Base-by-base conservation (phyloP, 306 rosid species). In the Quercus robur region DNA sequence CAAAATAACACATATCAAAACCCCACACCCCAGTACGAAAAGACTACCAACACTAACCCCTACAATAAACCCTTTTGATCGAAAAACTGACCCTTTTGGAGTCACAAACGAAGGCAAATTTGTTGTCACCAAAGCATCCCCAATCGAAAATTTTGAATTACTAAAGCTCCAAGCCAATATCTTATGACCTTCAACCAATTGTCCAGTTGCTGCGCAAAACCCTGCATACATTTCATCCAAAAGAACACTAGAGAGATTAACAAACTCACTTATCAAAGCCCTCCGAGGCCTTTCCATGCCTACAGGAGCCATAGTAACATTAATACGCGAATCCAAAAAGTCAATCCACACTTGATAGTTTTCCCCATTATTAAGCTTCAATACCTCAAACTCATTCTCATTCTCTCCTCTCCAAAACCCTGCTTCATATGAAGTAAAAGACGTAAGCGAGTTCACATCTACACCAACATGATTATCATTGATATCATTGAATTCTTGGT, bases 341-440 rank as follows among this genome's bases (percentile, higher is more conserved):
- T 90, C 92, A 80, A 90, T 87, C 92, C 92, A 88, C 14, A 85
- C 94, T 72, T 87, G 91, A 77, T 88, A 90, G 55, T 84, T 87
- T 28, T 76, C 82, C 71, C 92, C 93, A 77, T 21, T 81, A 6
- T 41, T 84, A 56, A 85, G 81, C 62, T 84, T 67, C 70, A 84
- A 17, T 49, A 64, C 64, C 71, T 88, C 80, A 56, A 90, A 88
- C 11, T 73, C 81, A 67, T 68, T 13, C 1, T 49, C 86, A 56
- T 74, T 56, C 74, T 82, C 77, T 13, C 84, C 92, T 49, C 46
- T 77, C 89, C 88, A 88, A 71, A 77, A 81, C 51, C 92, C 88
- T 21, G 94, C 90, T 13, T 78, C 58, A 19, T 69, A 70, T 1
- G 91, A 79, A 79, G 73, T n/a, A 10, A 41, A 26, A 80, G 90